Base-by-base conservation (phyloP, 2,329 filamentous ascomycete species). In the Orbilia quercus region DNA sequence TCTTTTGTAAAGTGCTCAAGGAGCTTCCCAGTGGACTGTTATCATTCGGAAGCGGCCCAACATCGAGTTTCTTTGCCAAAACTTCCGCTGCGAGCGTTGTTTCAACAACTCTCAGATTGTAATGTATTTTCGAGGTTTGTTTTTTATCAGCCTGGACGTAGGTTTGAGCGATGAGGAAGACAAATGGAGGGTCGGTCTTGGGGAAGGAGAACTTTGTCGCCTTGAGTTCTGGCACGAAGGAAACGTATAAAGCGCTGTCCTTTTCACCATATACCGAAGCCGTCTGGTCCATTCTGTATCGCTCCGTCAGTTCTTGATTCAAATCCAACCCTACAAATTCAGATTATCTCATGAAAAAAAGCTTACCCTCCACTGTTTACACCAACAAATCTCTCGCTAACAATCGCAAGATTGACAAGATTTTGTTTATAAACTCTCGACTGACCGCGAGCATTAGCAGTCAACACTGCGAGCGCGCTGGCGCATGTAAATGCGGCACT, bases 41-140 rank as follows among this genome's bases (percentile, higher is more conserved):
- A 80, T 99, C 95, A 64, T 85, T 82, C 16, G 91, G 89, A 0
- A 98, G 87, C 28, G 83, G 80, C 0, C 86, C 88, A 36, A 90
- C 79, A 1, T 82, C 82, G 73, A 88, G 84, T 42, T 85, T 83
- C 77, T 87, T 88, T 42, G 87, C 85, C 1, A 90, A 81, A 28
- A 89, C 84, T 14, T 86, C 83, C 1, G 95, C 92, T 1, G 95
- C 95, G 31, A 99, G 85, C 60, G 90, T 95, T 82, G 92, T 96
- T 82, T 99, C 95, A 38, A 97, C 95, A 0, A 99, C 95, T 25
- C 95, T 90, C 22, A 99, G 86, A 81, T 99, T 99, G 84, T 98
- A 99, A 84, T 94, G 92, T 75, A 96, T 89, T 0, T 94, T 94
- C 0, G 90, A 95, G 0, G 94, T 96, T 74, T 94, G 90, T 79